Conservation (phyloP, 441 rosid species). For the Iberis amara region DNA sequence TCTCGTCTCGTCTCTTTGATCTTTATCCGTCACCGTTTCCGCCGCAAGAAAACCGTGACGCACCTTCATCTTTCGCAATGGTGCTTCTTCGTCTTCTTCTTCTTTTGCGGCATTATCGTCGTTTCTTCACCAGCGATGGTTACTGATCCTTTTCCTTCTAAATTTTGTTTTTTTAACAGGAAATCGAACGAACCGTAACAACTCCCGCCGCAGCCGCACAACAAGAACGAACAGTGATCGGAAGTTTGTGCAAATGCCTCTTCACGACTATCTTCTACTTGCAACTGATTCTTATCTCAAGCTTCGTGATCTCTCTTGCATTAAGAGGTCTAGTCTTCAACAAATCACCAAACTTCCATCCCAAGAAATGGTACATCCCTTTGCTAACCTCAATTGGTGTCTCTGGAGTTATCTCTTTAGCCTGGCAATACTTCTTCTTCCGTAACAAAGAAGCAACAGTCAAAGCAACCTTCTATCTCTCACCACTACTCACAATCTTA, state of each 20-base stretch:
- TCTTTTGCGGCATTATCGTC: slow-evolving; percentile 3
- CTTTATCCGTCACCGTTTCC: slow-evolving; percentile 19
- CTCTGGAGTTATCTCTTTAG: slow-evolving; percentile 42
- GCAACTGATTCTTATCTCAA: slow-evolving; percentile 42
- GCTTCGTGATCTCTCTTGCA: slow-evolving; percentile 43
- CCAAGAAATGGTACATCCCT: slow-evolving; percentile 76
- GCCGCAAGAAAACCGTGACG: slow-evolving; percentile 20
- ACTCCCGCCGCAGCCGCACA: slow-evolving; percentile 10
- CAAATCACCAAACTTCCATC: slow-evolving; percentile 46
- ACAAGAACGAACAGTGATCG: slow-evolving; percentile 31
- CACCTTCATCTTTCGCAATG: slow-evolving; percentile 16
- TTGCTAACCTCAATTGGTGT: slow-evolving; percentile 48
- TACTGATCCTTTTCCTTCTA: slow-evolving; percentile 5
- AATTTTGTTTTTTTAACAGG: slow-evolving; percentile 31
- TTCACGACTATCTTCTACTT: slow-evolving; percentile 45
- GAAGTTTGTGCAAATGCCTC: slow-evolving; percentile 38
- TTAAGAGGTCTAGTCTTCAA: slow-evolving; percentile 46
- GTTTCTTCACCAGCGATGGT: neutral
- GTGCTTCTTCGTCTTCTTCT: neutral
- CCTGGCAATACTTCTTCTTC: slow-evolving; percentile 44
- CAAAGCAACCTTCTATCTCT: slow-evolving; percentile 45
- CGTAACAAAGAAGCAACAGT: slow-evolving; percentile 41
- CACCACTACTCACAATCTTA: slow-evolving; percentile 47
- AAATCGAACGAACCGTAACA: slow-evolving; percentile 30
- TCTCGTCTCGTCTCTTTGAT: slow-evolving; percentile 10